Conservation (phyloP, 1,139 yeast species). For the Blastobotrys indianensis region DNA sequence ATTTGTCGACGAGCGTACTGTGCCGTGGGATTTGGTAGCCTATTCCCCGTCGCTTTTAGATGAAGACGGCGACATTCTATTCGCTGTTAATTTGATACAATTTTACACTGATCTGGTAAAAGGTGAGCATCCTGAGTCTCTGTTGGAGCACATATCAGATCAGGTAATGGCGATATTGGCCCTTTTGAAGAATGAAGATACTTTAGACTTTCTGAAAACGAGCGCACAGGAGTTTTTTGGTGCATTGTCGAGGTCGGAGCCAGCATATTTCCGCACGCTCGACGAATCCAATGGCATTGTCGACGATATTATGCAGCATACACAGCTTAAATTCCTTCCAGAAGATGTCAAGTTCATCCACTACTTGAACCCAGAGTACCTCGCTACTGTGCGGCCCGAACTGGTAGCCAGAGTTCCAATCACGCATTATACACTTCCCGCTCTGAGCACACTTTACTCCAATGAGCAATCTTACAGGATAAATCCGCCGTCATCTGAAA, state of each 20-base stretch:
- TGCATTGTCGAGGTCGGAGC: slow-evolving; percentile 19
- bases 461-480: slow-evolving; percentile 15
- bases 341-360: slow-evolving; percentile 16
- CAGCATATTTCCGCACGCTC: slow-evolving; percentile 18
- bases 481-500: slow-evolving; percentile 13
- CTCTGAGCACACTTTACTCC: slow-evolving; percentile 15
- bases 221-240: slow-evolving; percentile 24
- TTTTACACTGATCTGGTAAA: slow-evolving; percentile 23
- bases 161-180: slow-evolving; percentile 19
- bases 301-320: not conserved
- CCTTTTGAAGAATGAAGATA: slow-evolving; percentile 17
- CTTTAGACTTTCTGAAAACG: slow-evolving; percentile 16
- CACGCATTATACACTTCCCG: slow-evolving; percentile 16
- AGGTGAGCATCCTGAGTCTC: slow-evolving; percentile 14
- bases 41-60: slow-evolving; percentile 4
- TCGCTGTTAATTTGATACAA: slow-evolving; percentile 19
- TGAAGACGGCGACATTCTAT: slow-evolving; percentile 15
- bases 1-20: slow-evolving; percentile 13
- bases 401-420: slow-evolving; percentile 14
- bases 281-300: slow-evolving; percentile 18
- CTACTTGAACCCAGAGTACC: slow-evolving; percentile 18
- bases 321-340: not conserved
- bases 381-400: slow-evolving; percentile 15
- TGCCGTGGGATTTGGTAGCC: slow-evolving; percentile 14
- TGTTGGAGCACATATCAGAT: slow-evolving; percentile 12